Base-by-base conservation (phyloP, 345 rosid genomes). In the Murraya paniculata region DNA sequence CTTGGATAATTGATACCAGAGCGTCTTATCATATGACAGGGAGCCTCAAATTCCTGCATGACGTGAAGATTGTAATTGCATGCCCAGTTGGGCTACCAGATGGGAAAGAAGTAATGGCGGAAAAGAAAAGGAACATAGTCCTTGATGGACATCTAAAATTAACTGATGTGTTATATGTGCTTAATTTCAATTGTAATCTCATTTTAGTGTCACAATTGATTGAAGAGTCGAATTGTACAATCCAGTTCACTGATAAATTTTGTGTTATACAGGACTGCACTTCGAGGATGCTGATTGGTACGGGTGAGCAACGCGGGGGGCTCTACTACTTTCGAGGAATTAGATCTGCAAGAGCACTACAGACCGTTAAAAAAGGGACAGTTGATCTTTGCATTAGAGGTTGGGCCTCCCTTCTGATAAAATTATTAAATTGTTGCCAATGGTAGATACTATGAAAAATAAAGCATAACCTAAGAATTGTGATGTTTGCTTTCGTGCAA, bases 211-310 rank as follows among this genome's bases (percentile, higher is more conserved):
- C 80, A 0, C 55, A 77, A 21, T 24, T 81, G 2, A 10, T 81
- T 55, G 24, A 66, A 21, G 75, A 66, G 0, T 24, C 9, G 0
- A 2, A 67, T 7, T 74, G 58, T 7, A 9, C 25, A 3, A 36
- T 57, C 6, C 22, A 13, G 18, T 28, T 79, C 61, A 67, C 78
- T 67, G 41, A 57, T 5, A 19, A 27, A 18, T 2, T 65, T 36
- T 79, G 25, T 79, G 82, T 33, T 48, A 73, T 58, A 67, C 55
- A 74, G 68, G 78, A 79, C 64, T 38, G 10, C 16, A 67, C 1
- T 67, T 73, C 62, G 78, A 74, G 78, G 70, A 79, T 5, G 74
- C 30, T 4, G 33, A 58, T 73, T 59, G 68, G 68, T 1, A 25
- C 39, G 68, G 67, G 77, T 73, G 77, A 73, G 24, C 6, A 41